Evolutionary conservation across 371 early-diverging fungal species (phyloP).

Genomic region (Apophysomyces trapeziformis): DNA sequence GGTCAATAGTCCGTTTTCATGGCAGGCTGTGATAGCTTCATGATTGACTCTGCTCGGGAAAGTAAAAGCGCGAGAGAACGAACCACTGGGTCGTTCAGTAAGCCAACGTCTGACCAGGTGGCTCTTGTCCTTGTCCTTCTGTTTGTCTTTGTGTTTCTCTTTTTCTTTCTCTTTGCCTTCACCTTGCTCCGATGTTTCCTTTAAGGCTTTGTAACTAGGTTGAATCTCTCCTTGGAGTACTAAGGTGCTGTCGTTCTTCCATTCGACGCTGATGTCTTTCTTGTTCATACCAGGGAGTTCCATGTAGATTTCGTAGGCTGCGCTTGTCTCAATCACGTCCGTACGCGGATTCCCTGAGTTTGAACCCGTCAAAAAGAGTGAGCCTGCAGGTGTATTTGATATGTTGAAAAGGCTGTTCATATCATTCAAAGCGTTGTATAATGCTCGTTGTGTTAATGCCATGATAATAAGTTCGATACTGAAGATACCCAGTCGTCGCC

Average conservation of each 20-base stretch:
- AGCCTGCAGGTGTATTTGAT: slow-evolving; percentile 40
- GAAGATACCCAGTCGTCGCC: not conserved
- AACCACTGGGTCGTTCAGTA: slow-evolving; percentile 21
- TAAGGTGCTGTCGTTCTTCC: slow-evolving; percentile 31
- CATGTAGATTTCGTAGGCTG: slow-evolving; percentile 36
- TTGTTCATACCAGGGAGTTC: slow-evolving; percentile 45
- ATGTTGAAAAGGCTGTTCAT: slow-evolving; percentile 35
- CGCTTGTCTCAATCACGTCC: slow-evolving; percentile 31
- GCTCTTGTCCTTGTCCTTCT: too few species aligned
- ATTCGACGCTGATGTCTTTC: slow-evolving; percentile 38
- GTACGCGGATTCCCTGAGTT: slow-evolving; percentile 30
- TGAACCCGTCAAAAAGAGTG: slow-evolving; percentile 18
- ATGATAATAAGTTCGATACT: slow-evolving; percentile 11
- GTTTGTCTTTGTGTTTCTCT: too few species aligned
- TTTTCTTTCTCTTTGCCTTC: not conserved
- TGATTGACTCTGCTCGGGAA: slow-evolving; percentile 23
- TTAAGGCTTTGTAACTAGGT: not conserved
- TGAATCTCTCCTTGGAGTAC: slow-evolving; percentile 31
- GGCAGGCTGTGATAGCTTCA: slow-evolving; percentile 22
- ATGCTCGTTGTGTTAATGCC: slow-evolving; percentile 33
- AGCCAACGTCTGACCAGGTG: slow-evolving; percentile 15
- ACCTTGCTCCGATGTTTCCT: not conserved
- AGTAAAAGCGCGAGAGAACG: slow-evolving; percentile 21
- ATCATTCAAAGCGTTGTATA: slow-evolving; percentile 41
- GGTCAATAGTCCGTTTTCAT: slow-evolving; percentile 25